Conservation (phyloP, 768 basidiomycete genomes). For the Leccinum pellstonianum region DNA sequence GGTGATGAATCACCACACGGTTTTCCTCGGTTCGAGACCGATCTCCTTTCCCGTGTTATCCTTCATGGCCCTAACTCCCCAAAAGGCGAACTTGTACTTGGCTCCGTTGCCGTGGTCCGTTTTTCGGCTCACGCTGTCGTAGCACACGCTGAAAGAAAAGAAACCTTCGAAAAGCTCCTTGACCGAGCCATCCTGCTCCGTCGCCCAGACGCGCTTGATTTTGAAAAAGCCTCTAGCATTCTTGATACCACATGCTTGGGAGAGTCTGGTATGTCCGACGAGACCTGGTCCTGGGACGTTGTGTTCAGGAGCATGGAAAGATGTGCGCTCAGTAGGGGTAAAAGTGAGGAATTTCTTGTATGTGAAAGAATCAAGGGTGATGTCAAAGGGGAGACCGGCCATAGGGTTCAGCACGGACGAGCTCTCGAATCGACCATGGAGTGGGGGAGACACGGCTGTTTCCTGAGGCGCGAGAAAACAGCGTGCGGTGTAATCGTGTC, state of each 20-base stretch:
- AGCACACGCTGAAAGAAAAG: constrained; percentile 36
- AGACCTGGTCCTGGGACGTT: constrained; percentile 27
- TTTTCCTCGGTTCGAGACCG: constrained; percentile 31
- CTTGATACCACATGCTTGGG: constrained; percentile 33
- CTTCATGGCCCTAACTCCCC: constrained; percentile 39
- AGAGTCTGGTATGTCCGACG: constrained; percentile 26
- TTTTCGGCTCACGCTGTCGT: constrained; percentile 34
- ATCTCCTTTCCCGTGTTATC: constrained; percentile 35
- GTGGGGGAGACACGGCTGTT: constrained; percentile 10
- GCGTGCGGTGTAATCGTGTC: constrained; percentile 37
- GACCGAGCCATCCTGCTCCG: constrained; percentile 11
- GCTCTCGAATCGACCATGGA: constrained; percentile 27
- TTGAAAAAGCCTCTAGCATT: constrained; percentile 35
- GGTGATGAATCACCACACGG: background rate
- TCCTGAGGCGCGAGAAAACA: constrained; percentile 25
- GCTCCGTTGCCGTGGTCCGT: constrained; percentile 37
- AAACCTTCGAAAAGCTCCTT: constrained; percentile 43
- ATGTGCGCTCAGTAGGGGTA: constrained; percentile 26
- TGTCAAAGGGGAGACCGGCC: constrained; percentile 35
- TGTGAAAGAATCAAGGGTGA: constrained; percentile 27
- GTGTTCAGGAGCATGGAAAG: constrained; percentile 26
- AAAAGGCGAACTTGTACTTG: constrained; percentile 32
- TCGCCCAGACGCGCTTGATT: constrained; percentile 37
- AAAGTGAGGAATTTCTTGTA: constrained; percentile 28
- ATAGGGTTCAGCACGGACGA: constrained; percentile 33